Conservation (phyloP, 2,329 filamentous ascomycete genomes). For the Penicillium sp. region DNA sequence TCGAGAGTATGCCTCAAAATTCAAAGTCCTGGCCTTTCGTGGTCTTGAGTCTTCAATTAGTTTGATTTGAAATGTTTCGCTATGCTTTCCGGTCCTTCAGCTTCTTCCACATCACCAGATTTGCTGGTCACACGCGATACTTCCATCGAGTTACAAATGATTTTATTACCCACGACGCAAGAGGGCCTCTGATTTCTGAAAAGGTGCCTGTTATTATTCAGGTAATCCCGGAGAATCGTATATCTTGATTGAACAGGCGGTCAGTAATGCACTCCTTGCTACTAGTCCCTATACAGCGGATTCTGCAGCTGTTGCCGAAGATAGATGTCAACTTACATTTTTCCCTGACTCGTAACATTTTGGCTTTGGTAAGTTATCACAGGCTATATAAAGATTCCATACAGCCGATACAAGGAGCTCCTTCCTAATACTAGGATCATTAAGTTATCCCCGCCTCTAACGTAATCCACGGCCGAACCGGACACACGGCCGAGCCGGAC, state of each 20-base stretch:
- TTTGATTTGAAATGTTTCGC: neutral
- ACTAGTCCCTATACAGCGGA: constrained; percentile 10
- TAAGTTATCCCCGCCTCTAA: constrained; percentile 21
- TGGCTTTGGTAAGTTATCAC: constrained; percentile 17
- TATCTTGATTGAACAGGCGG: constrained; percentile 16
- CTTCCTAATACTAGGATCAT: constrained; percentile 12
- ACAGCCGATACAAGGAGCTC: constrained; percentile 9
- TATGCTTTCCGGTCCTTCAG: neutral
- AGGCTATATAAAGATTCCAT: neutral
- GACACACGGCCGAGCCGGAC: no score
- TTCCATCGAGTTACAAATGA: constrained; percentile 21
- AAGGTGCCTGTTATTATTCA: constrained; percentile 17
- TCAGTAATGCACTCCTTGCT: constrained; percentile 20
- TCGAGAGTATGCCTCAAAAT: no score
- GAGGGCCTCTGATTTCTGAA: constrained; percentile 13
- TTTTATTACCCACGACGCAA: constrained; percentile 15
- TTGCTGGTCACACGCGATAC: constrained; percentile 9
- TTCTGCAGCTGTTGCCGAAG: constrained; percentile 10
- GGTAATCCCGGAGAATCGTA: constrained; percentile 20
- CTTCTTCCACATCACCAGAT: constrained; percentile 6
- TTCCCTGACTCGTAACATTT: constrained; percentile 24
- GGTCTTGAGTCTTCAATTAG: neutral
- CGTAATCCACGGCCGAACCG: no score
- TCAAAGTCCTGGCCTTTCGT: no score
- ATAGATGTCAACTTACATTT: constrained; percentile 22